These are phyloP conservation scores for Torulaspora quercuum DNA, from an alignment of 805 yeast species.

Conservation along the genomic window DNA sequence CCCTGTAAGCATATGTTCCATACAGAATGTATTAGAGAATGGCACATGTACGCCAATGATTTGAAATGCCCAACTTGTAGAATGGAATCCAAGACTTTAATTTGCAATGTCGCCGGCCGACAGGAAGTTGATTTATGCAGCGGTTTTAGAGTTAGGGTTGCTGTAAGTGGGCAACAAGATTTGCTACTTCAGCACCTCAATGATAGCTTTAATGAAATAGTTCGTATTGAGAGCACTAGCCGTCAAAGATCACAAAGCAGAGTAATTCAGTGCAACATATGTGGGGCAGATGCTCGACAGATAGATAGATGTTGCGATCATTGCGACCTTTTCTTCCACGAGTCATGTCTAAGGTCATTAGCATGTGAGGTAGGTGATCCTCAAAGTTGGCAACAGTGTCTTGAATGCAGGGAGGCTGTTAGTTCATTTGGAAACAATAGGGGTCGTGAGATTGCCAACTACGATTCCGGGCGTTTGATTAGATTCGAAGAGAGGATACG, in stretches of 20 bases:
- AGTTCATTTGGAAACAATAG: not conserved
- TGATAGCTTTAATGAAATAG: slow-evolving; percentile 6
- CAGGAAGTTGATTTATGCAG: slow-evolving; percentile 15
- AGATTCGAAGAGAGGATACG: slow-evolving; percentile 14
- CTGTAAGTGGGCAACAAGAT: slow-evolving; percentile 13
- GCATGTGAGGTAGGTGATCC: slow-evolving; percentile 26
- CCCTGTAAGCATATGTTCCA: slow-evolving; percentile 59
- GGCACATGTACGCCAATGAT: slow-evolving; percentile 41
- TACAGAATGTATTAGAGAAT: slow-evolving; percentile 50
- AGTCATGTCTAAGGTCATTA: slow-evolving; percentile 23
- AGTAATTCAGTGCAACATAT: slow-evolving; percentile 19
- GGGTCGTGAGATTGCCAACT: not conserved
- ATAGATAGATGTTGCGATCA: slow-evolving; percentile 17
- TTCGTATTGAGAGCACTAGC: slow-evolving; percentile 1
- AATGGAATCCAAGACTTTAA: slow-evolving; percentile 14
- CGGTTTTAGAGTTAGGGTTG: slow-evolving; percentile 18
- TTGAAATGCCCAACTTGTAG: slow-evolving; percentile 34
- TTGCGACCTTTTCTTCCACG: slow-evolving; percentile 25
- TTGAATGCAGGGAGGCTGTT: slow-evolving; percentile 16
- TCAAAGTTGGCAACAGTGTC: slow-evolving; percentile 22
- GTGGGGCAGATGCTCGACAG: slow-evolving; percentile 19
- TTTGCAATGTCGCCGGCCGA: slow-evolving; percentile 5
- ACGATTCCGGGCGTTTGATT: not conserved
- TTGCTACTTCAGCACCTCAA: slow-evolving; percentile 6
- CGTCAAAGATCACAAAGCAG: not conserved